Base-by-base conservation (phyloP, 129 eudicot genomes). In the Pittosporum tobira region DNA sequence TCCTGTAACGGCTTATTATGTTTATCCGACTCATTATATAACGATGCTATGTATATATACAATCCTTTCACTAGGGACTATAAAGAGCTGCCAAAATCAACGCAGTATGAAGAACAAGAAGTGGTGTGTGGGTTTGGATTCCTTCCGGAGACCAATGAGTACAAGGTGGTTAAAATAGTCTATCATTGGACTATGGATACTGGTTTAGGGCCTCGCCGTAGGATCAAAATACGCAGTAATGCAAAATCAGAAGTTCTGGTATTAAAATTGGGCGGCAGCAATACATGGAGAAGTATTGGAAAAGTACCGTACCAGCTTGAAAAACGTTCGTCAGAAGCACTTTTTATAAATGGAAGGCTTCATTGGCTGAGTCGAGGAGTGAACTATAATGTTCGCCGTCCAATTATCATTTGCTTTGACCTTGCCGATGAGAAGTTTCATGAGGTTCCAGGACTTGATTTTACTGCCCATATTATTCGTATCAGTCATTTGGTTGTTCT, bases 1-100 rank as follows among this genome's bases (percentile, higher is more conserved):
- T 84, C 94, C 1, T 80, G 81, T 59, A 71, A 84, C 50, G 87
- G 94, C 9, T 62, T 84, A 62, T 54, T 80, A 48, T 84, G 94
- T 70, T 43, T 80, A 50, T 66, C 26, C 1, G 81, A 74, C 50
- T 70, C 84, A 0, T 62, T 79, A 11, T 77, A 61, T 30, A 68
- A 54, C n/a, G 81, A 80, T 45, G 62, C 79, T 1, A 38, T 84
- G 1, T 84, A 53, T 27, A n/a, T 84, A 22, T 80, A 73, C 62
- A 84, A 84, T 62, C 87, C 94, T 31, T 80, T 84, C 37, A 84
- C 84, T 13, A 62, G 77, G 46, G 56, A 74, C 51, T 57, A 74
- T 59, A 38, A 42, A 47, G 56, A 67, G 52, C 53, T 73, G 22
- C 79, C 74, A 10, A 62, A 61, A 36, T 45, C 63, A 2, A 46